Base-by-base conservation (phyloP, 208 protist genomes). In the Leishmania martiniquensis region DNA sequence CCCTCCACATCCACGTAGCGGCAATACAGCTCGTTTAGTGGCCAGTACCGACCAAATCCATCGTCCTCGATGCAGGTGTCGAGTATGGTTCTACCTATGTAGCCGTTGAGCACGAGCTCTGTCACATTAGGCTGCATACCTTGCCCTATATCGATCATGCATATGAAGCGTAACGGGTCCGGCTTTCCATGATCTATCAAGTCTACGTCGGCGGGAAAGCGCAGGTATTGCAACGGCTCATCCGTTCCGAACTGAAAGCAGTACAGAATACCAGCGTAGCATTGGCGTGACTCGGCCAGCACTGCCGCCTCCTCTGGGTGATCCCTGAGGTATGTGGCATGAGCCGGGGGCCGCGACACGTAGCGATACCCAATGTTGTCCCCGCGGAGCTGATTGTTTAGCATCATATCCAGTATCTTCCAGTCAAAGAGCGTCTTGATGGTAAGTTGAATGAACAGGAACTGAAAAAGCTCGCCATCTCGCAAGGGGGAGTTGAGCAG, bases 21-120 rank as follows among this genome's bases (percentile, higher is more conserved):
- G 81, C 91, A 91, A 81, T 97, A 97, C 25, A 97, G 81, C 70
- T 92, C 83, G 47, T 96, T 80, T 13, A 86, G 71, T 15, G 94
- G 94, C 92, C 94, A 97, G 78, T 94, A 97, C 17, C 94, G 89
- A 15, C 94, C 91, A 71, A 97, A 83, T 59, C 92, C 92, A 82
- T 97, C 94, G 57, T 97, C 94, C 73, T 90, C 76, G 32, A 97
- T 70, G 68, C 92, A 96, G 17, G 94, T 96, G 10, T 92, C 88
- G 10, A 96, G 84, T 54, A 95, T 78, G 0, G 88, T 92, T 72
- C 95, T 84, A 29, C 94, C 94, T 87, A 97, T 96, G 67, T 86
- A 85, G 5, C 67, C 70, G 34, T 85, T 80, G 42, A 83, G 70
- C 2, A 82, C 85, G 34, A 97, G 85, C 62, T 87, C 79, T 34